Base-by-base conservation (phyloP, 2,329 filamentous ascomycete species). In the Nemania sp. region DNA sequence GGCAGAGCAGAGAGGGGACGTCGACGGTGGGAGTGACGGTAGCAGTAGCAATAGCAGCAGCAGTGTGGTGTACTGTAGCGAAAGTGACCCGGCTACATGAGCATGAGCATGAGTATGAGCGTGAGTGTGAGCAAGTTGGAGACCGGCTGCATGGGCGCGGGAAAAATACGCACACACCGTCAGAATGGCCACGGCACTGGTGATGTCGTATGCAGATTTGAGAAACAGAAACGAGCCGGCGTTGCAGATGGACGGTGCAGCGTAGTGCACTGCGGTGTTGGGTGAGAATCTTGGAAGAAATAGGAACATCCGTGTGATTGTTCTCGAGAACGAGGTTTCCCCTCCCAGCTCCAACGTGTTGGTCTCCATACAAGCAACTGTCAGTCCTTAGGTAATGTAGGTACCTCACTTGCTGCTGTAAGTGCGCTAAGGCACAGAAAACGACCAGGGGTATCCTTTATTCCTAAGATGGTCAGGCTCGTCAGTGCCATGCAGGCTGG, bases 281-380 rank as follows among this genome's bases (percentile, higher is more conserved):
- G n/a, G n/a, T n/a, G n/a, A n/a, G n/a, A n/a, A n/a, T n/a, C n/a
- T n/a, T n/a, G n/a, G n/a, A n/a, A n/a, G n/a, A n/a, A n/a, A n/a
- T 28, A 48, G 30, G 47, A 42, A 48, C 36, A 23, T 52, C 46
- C 15, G 3, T 45, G 43, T 46, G 51, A 39, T 57, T 57, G 48
- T 17, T 37, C 41, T 48, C 46, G 11, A 34, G 57, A 54, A 53
- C 48, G 53, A 59, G 49, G 45, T 33, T 61, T 52, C 57, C 60
- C 60, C 50, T 55, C 57, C 50, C 40, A 34, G 19, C 31, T 44
- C n/a, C 17, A 37, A 37, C 17, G 17, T 20, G 22, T 11, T 36
- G 14, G 9, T 36, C 33, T 36, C 33, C 19, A 17, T 36, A 36
- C 15, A 6, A 36, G 17, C 22, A 20, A 26, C 36, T 40, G 20